Evolutionary conservation across 2,329 filamentous ascomycete species (phyloP).

Genomic region (Calonectria honghensis): DNA sequence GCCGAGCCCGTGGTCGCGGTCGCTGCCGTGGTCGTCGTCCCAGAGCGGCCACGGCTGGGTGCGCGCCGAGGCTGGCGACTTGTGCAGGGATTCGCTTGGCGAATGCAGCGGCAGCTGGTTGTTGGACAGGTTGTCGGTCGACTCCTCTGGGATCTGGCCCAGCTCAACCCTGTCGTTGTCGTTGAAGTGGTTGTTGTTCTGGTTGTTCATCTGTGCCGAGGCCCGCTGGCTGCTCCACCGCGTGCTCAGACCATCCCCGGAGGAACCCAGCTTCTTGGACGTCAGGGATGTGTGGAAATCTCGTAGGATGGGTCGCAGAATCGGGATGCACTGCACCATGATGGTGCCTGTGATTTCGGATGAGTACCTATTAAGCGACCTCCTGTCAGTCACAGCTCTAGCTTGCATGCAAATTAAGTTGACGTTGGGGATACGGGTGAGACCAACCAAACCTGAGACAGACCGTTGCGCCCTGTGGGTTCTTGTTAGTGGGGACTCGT

Average conservation of each 20-base stretch:
- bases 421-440: neutral
- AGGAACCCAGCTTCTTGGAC: constrained; percentile 48
- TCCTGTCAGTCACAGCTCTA: neutral
- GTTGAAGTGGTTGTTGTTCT: constrained; percentile 30
- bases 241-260: constrained; percentile 43
- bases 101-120: constrained; percentile 12
- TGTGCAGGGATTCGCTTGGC: constrained; percentile 24
- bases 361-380: constrained; percentile 60
- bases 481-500: neutral
- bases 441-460: constrained; percentile 53
- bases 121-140: constrained; percentile 3
- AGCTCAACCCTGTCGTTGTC: constrained; percentile 45
- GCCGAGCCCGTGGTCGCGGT: constrained; percentile 11
- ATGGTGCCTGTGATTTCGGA: constrained; percentile 73
- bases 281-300: constrained; percentile 53
- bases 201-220: constrained; percentile 38
- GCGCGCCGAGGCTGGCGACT: constrained; percentile 24
- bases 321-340: constrained; percentile 73
- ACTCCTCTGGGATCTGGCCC: constrained; percentile 49
- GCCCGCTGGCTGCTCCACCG: constrained; percentile 51
- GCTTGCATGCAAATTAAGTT: neutral
- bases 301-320: constrained; percentile 67
- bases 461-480: constrained; percentile 51
- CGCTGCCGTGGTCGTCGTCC: constrained; percentile 32
- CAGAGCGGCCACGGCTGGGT: constrained; percentile 48